Conservation (phyloP, 805 yeast species). For the Saturnispora sanitii region DNA sequence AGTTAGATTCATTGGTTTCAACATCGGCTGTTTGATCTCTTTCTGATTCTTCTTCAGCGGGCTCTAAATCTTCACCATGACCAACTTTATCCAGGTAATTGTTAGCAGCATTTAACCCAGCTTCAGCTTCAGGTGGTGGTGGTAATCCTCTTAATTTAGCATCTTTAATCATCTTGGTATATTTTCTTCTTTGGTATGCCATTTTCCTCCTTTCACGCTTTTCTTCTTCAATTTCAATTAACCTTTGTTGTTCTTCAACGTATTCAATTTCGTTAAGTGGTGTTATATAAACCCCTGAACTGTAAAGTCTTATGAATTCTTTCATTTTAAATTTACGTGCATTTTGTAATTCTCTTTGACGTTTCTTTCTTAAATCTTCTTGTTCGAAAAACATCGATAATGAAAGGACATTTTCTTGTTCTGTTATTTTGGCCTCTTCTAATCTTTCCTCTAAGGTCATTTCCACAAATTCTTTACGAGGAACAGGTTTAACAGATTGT, state of each 20-base stretch:
- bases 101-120: not conserved
- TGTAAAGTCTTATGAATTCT: constrained; percentile 45
- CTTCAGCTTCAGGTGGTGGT: not conserved
- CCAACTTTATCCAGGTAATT: too few relatives aligned
- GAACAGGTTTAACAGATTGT: constrained; percentile 18
- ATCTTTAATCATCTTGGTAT: constrained; percentile 9
- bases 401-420: constrained; percentile 61
- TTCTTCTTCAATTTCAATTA: constrained; percentile 28
- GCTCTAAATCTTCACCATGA: too few relatives aligned
- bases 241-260: constrained; percentile 25
- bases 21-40: too few relatives aligned
- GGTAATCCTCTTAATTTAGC: constrained; percentile 8
- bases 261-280: constrained; percentile 56
- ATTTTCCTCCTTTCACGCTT: constrained; percentile 23
- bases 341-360: constrained; percentile 61
- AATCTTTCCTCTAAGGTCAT: constrained; percentile 64
- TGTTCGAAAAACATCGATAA: constrained; percentile 73
- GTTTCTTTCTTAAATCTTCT: constrained; percentile 70
- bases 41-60: too few relatives aligned
- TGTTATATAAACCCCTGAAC: constrained; percentile 41
- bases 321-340: constrained; percentile 53
- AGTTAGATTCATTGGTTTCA: too few relatives aligned
- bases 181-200: constrained; percentile 13
- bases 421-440: constrained; percentile 83
- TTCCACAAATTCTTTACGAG: constrained; percentile 30